A percentile compares a stretch with the other conserved stretches of the same genome.
phyloP scores from a whole-genome alignment of 2,329 filamentous ascomycete species.

The Aspergillus terreus region DNA sequence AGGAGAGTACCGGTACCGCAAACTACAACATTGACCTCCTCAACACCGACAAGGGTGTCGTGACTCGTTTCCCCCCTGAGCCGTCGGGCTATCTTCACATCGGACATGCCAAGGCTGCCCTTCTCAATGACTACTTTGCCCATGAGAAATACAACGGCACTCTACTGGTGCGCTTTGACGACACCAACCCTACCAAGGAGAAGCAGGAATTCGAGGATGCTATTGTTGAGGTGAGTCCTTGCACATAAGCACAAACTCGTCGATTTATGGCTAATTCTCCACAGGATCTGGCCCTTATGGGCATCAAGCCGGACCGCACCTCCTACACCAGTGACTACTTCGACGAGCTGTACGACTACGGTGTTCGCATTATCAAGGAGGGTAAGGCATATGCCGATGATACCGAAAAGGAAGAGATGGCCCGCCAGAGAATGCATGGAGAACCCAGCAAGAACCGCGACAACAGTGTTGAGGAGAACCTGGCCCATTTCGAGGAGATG shows the following conservation, averaged over 20 bases:
- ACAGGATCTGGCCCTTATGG: constrained; percentile 78
- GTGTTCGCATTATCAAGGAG: constrained; percentile 76
- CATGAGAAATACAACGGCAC: constrained; percentile 90
- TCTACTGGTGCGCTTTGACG: constrained; percentile 87
- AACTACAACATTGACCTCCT: constrained; percentile 87
- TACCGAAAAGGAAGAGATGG: constrained; percentile 85
- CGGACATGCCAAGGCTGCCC: constrained; percentile 88
- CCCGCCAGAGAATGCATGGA: constrained; percentile 76
- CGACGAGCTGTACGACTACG: constrained; percentile 82
- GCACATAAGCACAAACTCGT: too few relatives aligned
- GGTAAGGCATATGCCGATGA: constrained; percentile 94
- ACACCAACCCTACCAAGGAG: constrained; percentile 96
- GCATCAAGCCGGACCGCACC: constrained; percentile 80
- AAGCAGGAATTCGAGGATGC: constrained; percentile 94
- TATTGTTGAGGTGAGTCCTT: constrained; percentile 61
- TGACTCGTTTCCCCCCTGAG: constrained; percentile 90
- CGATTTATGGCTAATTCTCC: too few relatives aligned
- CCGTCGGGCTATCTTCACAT: constrained; percentile 95
- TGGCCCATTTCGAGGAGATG: constrained; percentile 90
- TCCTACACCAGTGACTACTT: constrained; percentile 97
- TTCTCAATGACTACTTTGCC: constrained; percentile 95
- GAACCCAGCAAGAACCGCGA: constrained; percentile 79
- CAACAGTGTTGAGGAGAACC: constrained; percentile 73
- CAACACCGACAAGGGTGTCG: constrained; percentile 81
- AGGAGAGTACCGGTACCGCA: constrained; percentile 64